These are phyloP conservation scores for Carnegiea gigantea DNA, from an alignment of 179 eudicot genomes.

Conservation along the genomic window DNA sequence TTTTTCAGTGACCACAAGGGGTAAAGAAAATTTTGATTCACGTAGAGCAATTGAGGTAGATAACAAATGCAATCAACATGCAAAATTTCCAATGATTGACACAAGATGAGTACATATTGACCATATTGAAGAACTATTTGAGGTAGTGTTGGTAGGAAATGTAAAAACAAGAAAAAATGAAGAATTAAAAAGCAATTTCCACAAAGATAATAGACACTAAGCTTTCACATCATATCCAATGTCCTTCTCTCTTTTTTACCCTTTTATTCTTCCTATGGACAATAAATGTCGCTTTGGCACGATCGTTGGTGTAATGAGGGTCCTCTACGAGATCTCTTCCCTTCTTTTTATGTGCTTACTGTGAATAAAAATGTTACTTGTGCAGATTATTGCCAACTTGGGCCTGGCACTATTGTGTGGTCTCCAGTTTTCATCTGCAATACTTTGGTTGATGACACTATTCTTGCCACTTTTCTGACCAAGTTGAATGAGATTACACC, in stretches of 20 bases:
- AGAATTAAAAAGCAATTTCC: neutral
- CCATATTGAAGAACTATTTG: neutral
- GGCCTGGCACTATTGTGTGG: too few species aligned
- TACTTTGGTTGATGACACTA: too few species aligned
- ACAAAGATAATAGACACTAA: neutral
- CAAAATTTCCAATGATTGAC: neutral
- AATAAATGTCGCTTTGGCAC: neutral
- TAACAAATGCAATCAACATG: neutral
- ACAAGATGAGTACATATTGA: neutral
- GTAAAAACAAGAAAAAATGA: neutral
- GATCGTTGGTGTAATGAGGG: too few species aligned
- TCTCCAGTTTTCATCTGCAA: too few species aligned
- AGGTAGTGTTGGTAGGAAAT: neutral
- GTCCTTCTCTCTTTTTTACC: neutral
- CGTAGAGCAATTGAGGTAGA: neutral
- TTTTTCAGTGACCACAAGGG: too few species aligned
- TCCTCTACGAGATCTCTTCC: too few species aligned
- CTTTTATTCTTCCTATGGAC: neutral
- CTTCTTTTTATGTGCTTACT: too few species aligned
- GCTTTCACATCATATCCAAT: neutral
- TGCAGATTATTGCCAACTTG: too few species aligned
- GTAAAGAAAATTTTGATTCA: too few species aligned
- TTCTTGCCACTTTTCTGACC: too few species aligned
- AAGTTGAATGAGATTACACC: too few species aligned
- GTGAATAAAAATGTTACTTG: too few species aligned